A percentile compares a stretch with the other conserved stretches of the same genome.
Evolutionary conservation across 768 basidiomycete genomes (phyloP).

Genomic region (Tricholomella constricta): DNA sequence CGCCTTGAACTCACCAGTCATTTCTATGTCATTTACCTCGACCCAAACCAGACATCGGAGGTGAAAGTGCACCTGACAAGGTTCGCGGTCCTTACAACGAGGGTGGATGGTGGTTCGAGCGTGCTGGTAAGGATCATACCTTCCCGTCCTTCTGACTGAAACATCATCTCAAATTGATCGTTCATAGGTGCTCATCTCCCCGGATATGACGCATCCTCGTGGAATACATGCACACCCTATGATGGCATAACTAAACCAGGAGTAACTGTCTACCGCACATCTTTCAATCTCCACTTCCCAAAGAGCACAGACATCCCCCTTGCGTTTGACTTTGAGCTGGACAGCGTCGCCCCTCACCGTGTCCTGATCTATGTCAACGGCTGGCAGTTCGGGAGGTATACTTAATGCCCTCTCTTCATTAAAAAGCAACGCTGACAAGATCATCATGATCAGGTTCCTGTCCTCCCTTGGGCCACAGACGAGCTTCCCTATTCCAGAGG

Average conservation of each 20-base stretch:
- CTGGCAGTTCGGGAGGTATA: conserved; percentile 70
- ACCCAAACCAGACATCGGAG: conserved; percentile 32
- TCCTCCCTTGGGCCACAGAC: conserved; percentile 44
- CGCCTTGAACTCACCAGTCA: background rate
- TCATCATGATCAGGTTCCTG: conserved; percentile 24
- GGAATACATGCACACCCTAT: conserved; percentile 50
- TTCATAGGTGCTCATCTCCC: conserved; percentile 55
- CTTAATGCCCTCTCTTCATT: conserved; percentile 17
- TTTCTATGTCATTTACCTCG: background rate
- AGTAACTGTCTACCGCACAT: conserved; percentile 65
- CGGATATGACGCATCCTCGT: conserved; percentile 55
- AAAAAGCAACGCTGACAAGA: background rate
- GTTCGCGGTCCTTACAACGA: conserved; percentile 62
- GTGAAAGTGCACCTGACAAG: conserved; percentile 51
- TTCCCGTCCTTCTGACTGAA: background rate
- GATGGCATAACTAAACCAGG: conserved; percentile 51
- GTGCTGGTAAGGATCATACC: conserved; percentile 37
- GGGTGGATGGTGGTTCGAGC: conserved; percentile 57
- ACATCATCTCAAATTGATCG: background rate
- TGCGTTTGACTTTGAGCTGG: conserved; percentile 59
- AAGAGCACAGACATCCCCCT: conserved; percentile 53
- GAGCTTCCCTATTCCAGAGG: conserved; percentile 48
- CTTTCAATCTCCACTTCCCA: conserved; percentile 56
- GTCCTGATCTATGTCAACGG: conserved; percentile 69
- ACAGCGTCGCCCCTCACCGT: conserved; percentile 54